A percentile compares a stretch with the other conserved stretches of the same genome.
phyloP scores from a whole-genome alignment of 805 yeast species.

The Pichia manshurica region DNA sequence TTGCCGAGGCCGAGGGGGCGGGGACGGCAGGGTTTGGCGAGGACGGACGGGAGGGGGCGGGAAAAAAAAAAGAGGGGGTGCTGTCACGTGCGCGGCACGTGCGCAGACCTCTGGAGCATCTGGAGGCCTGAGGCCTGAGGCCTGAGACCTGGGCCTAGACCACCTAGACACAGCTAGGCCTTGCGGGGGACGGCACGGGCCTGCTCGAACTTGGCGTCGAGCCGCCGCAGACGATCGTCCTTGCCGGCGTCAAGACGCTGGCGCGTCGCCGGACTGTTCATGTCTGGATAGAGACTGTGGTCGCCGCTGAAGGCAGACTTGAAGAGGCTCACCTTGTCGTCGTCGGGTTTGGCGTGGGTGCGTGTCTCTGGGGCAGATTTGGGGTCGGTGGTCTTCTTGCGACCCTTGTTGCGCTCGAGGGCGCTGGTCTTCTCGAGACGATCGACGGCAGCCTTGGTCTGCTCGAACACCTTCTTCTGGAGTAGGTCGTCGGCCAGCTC shows the following conservation, averaged over 20 bases:
- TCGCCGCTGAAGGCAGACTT: constrained; percentile 22
- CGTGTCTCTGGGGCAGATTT: too few species aligned
- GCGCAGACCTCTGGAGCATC: too few species aligned
- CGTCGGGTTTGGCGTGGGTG: too few species aligned
- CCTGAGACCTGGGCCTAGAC: too few species aligned
- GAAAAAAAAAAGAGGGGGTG: too few species aligned
- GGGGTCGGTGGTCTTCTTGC: constrained; percentile 1
- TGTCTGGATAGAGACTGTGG: constrained; percentile 11
- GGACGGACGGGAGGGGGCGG: too few species aligned
- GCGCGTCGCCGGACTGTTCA: constrained; percentile 1
- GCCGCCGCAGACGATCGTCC: constrained; percentile 17
- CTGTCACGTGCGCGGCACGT: too few species aligned
- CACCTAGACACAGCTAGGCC: too few species aligned
- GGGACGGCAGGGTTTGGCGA: too few species aligned
- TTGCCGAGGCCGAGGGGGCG: too few species aligned
- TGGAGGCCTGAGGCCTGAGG: too few species aligned
- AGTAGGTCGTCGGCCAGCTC: constrained; percentile 59
- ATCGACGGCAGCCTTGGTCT: constrained; percentile 53
- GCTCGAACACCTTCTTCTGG: constrained; percentile 54
- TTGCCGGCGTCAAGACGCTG: constrained; percentile 13
- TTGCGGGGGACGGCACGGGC: too few species aligned
- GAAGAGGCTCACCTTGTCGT: constrained; percentile 20
- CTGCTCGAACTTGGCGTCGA: constrained; percentile 22
- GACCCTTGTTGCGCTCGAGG: constrained; percentile 46
- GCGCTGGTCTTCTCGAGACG: constrained; percentile 69